phyloP scores from a whole-genome alignment of 805 yeast genomes.

The Jamesozyma rosinii region DNA sequence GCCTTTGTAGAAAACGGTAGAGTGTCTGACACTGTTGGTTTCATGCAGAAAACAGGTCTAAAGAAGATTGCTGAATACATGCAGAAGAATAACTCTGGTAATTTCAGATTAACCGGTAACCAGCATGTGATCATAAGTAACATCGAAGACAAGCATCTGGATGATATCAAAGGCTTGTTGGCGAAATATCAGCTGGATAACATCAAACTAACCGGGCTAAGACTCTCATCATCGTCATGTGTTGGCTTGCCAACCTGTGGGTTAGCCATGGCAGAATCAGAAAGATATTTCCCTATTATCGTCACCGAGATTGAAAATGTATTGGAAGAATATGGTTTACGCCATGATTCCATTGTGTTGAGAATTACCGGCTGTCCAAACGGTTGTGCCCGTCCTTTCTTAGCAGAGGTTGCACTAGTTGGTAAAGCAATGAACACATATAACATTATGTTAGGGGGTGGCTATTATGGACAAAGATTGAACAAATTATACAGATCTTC shows the following conservation, averaged over 20 bases:
- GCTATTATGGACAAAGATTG: slow-evolving; percentile 84
- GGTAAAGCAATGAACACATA: slow-evolving; percentile 93
- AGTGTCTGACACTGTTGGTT: slow-evolving; percentile 83
- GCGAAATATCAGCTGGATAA: slow-evolving; percentile 74
- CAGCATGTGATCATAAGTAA: slow-evolving; percentile 79
- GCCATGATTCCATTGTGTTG: slow-evolving; percentile 91
- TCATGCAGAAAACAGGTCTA: slow-evolving; percentile 84
- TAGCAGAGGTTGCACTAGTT: slow-evolving; percentile 90
- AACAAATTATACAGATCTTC: slow-evolving; percentile 85
- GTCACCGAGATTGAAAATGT: slow-evolving; percentile 76
- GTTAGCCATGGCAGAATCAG: slow-evolving; percentile 97
- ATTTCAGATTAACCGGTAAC: slow-evolving; percentile 90
- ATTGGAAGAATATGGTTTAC: slow-evolving; percentile 82
- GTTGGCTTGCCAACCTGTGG: slow-evolving; percentile 99
- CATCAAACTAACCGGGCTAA: slow-evolving; percentile 68
- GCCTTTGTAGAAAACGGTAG: slow-evolving; percentile 94
- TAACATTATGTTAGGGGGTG: slow-evolving; percentile 92
- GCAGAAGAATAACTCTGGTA: slow-evolving; percentile 54
- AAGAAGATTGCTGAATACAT: slow-evolving; percentile 66
- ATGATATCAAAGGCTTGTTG: slow-evolving; percentile 52
- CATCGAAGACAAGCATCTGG: slow-evolving; percentile 60
- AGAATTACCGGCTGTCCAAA: slow-evolving; percentile 99
- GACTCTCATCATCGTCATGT: slow-evolving; percentile 90
- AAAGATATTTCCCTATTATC: slow-evolving; percentile 74
- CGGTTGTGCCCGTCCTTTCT: slow-evolving; percentile 98